Base-by-base conservation (phyloP, 2,329 filamentous ascomycete species). In the Neonectria faginata region DNA sequence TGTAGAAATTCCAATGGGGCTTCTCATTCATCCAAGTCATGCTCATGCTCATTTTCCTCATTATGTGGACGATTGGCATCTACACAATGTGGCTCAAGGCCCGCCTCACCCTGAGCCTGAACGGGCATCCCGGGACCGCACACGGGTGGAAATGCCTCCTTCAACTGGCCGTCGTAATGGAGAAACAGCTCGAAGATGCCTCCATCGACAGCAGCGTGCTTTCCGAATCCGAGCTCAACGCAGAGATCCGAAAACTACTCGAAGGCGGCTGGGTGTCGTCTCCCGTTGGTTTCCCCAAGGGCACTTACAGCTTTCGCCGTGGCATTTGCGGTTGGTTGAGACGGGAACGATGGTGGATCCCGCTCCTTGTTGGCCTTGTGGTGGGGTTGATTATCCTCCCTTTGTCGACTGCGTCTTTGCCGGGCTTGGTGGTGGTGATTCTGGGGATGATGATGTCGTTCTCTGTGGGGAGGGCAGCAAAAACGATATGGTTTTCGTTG, bases 11-110 rank as follows among this genome's bases (percentile, higher is more conserved):
- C 2, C 36, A 59, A 14, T 68, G 66, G 62, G 65, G 66, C 0
- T 68, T 68, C 3, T 68, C 65, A 0, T 68, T 63, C 29, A 18
- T 68, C 2, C 62, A 68, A 3, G 7, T 68, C 0, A 52, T 68
- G 2, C 7, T 54, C 0, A 39, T 62, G 12, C 8, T 10, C 0
- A 3, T 57, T 0, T 7, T 68, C 2, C 22, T 68, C 0, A 3
- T 54, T 0, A 3, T 59, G 1, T 68, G 62, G 62, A 63, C 50
- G 0, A 1, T 57, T 1, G 42, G 50, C 6, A 41, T 66, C 2
- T 3, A 42, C 6, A 7, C 41, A 0, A 10, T 66, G 6, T 54
- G 62, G 62, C 11, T 29, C 0, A 31, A 50, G 1, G 7, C 66
- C 1, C 25, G 56, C 2, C 29, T 36, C 0, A 63, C 45, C 0